These are phyloP conservation scores for Nitzschia palea DNA, from an alignment of 108 stramenopile genomes.

Conservation along the genomic window DNA sequence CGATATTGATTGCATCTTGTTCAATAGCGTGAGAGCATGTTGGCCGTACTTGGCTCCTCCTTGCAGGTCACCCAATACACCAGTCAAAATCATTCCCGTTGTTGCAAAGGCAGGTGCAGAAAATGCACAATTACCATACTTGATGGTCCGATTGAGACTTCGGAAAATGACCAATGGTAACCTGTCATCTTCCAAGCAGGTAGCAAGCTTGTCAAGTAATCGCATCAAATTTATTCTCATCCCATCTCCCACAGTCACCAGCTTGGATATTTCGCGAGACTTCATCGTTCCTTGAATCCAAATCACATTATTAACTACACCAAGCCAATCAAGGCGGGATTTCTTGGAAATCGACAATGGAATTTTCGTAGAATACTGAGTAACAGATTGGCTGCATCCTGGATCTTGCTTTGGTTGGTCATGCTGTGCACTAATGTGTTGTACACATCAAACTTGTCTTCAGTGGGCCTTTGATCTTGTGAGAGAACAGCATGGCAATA, in stretches of 20 bases:
- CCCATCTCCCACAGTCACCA: neutral
- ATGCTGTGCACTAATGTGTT: neutral
- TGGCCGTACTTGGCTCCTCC: neutral
- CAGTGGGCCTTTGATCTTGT: neutral
- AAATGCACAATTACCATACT: constrained; percentile 23
- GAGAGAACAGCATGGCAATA: constrained; percentile 3
- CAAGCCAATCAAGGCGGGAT: neutral
- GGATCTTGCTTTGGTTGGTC: neutral
- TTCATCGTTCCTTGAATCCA: constrained; percentile 2
- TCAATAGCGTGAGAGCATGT: neutral
- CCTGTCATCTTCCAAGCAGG: neutral
- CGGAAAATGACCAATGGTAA: constrained; percentile 10
- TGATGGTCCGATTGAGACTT: constrained; percentile 3
- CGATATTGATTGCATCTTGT: neutral
- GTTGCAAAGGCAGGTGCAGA: constrained; percentile 5
- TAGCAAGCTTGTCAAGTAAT: constrained; percentile 1
- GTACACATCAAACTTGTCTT: constrained; percentile 25
- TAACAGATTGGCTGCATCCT: constrained; percentile 11
- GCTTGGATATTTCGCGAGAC: neutral
- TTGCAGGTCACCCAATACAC: constrained; percentile 2
- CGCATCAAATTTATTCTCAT: neutral
- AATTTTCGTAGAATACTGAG: constrained; percentile 8
- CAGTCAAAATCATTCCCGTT: neutral
- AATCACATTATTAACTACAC: neutral
- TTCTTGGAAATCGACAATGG: constrained; percentile 18